Base-by-base conservation (phyloP, 2,329 filamentous ascomycete species). In the Pezicula neosporulosa region DNA sequence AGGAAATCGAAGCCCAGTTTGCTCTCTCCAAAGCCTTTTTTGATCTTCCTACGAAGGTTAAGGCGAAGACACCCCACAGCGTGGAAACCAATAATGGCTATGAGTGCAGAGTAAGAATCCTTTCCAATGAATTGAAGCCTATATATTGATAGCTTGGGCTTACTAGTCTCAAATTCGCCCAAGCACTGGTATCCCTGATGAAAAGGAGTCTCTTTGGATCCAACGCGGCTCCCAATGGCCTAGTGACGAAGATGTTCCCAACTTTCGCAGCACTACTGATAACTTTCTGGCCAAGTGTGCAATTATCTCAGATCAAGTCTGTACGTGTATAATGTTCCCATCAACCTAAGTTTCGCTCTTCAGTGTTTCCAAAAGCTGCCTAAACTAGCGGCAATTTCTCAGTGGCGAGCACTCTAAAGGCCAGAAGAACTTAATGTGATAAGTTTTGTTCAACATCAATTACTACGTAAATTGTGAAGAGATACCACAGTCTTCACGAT, bases 1-100 rank as follows among this genome's bases (percentile, higher is more conserved):
- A 68, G 6, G 72, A 77, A 24, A 74, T 82, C 18, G 72, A 81
- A 18, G 19, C 15, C 19, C 15, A 18, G 45, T 67, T 66, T 33
- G 38, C 43, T 9, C 52, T 52, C 3, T 63, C 65, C 0, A 69
- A 75, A 50, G 56, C 63, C 7, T 81, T 82, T 68, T 82, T 83
- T 61, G 59, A 66, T 15, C 71, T 80, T 2, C 66, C 73, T 0
- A 71, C 76, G 45, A 61, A 69, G 0, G 60, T 72, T 38, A 81
- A 81, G 39, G 59, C 69, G 70, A 13, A 71, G 67, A 15, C 73
- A 78, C 0, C 73, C 77, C 39, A 43, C 21, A 19, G 21, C 21
- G 19, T 43, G n/a, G 21, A 43, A 21, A 43, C 39, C 6, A 43
- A 43, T 21, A 43, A 43, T 21, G 39, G 39, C 13, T 43, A 19